phyloP scores from a whole-genome alignment of 73 alveolate genomes.

The Uronychia binucleata region DNA sequence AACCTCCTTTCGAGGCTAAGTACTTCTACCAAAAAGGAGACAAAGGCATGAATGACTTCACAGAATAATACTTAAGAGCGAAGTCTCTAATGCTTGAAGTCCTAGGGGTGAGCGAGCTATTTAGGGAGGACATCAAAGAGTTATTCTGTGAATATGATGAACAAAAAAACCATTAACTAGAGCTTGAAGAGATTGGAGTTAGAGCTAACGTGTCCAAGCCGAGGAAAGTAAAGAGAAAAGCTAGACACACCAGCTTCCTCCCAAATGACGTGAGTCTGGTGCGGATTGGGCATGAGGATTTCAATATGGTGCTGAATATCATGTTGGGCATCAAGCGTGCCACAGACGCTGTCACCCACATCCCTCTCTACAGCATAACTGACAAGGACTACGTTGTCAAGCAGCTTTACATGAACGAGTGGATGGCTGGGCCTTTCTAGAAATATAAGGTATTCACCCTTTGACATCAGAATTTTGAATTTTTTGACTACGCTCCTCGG shows the following conservation, averaged over 20 bases:
- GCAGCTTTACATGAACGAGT: neutral
- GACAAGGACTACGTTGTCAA: neutral
- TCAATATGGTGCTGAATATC: slow-evolving; percentile 79
- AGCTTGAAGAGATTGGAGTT: neutral
- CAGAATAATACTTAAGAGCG: neutral
- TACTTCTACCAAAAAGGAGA: neutral
- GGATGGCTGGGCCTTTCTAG: slow-evolving; percentile 29
- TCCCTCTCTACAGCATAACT: neutral
- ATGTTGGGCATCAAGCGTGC: slow-evolving; percentile 88
- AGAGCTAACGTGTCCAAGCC: neutral
- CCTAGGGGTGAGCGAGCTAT: neutral
- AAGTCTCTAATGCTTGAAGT: neutral
- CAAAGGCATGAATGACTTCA: neutral
- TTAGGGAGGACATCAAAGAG: neutral
- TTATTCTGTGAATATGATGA: neutral
- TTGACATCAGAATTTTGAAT: slow-evolving; percentile 44
- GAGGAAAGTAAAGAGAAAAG: neutral
- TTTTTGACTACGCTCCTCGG: slow-evolving; percentile 79
- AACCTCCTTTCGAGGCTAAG: neutral
- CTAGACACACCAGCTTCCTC: neutral
- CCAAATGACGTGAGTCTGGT: slow-evolving; percentile 8
- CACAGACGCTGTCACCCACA: slow-evolving; percentile 7
- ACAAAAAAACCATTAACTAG: too few relatives aligned
- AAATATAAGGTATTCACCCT: neutral
- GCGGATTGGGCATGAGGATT: slow-evolving; percentile 80